Evolutionary conservation across 192 early-diverging fungal species (phyloP), one percentile per base, ranked within the genome.

Genomic region (Coemansia sp.): DNA sequence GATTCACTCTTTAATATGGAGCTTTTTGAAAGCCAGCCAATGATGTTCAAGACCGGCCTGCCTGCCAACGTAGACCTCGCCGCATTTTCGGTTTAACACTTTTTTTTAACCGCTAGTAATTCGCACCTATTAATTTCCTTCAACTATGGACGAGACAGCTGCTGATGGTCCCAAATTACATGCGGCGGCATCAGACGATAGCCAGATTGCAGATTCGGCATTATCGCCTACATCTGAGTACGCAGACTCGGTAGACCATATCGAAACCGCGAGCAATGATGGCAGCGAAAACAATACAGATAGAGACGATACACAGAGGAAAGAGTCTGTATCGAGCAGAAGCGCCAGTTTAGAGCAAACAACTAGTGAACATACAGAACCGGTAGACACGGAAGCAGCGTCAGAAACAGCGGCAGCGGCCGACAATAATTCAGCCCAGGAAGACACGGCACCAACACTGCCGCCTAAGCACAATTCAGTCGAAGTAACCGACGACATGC

Each of bases 191-290:
- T 8, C 22, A 8, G 21, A 21, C 21, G 39, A 27, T 23, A 45
- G 27, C 1, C 45, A 61, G 59, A 41, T 43, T 50, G 48, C 37
- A 18, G 48, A 18, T 25, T 14, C 48, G 23, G 24, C 48, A 2
- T 9, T 15, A 4, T 50, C 48, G 25, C 48, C 52, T 12, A 42
- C 41, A 4, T 48, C 53, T 23, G 61, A 62, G 18, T 55, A 62
- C 51, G 22, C 61, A n/a, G 53, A 62, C 48, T 51, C 58, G 15
- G 13, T 22, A 15, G 48, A 55, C 19, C 61, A 37, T 10, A 3
- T 37, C 9, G 34, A 55, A 15, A 13, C 61, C 14, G 52, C 33
- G 21, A 14, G 21, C 18, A 14, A 27, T 4, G 50, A 13, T 4
- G 30, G 8, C 14, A n/a, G 2, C 12, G 19, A 44, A 17, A 17